phyloP scores from a whole-genome alignment of 116 monocot species.

The Iris pallida region DNA sequence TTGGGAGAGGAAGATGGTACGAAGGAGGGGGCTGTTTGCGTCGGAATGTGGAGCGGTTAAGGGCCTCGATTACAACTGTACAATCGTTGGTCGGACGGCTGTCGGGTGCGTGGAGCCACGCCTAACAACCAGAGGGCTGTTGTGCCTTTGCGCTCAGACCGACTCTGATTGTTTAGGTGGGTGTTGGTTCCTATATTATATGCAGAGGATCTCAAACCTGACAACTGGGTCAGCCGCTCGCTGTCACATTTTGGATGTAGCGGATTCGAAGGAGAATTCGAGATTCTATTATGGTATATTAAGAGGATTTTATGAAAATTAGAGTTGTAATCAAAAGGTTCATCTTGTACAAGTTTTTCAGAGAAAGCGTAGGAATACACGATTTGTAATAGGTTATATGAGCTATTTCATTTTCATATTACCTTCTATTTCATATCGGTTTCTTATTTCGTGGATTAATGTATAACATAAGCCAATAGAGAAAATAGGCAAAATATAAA shows the following conservation, averaged over 20 bases:
- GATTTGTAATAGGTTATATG: no score
- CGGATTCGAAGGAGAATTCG: not conserved
- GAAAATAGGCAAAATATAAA: no score
- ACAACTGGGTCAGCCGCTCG: not conserved
- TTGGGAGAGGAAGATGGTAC: not conserved
- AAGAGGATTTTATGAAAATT: not conserved
- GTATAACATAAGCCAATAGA: not conserved
- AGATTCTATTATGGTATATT: not conserved
- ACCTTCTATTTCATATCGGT: not conserved
- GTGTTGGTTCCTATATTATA: not conserved
- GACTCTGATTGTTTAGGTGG: not conserved
- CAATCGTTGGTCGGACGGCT: conserved; percentile 55
- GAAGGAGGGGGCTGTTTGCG: conserved; percentile 1
- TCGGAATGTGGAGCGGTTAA: conserved; percentile 14
- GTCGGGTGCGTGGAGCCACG: conserved; percentile 20
- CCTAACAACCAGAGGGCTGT: conserved; percentile 15
- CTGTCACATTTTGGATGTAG: not conserved
- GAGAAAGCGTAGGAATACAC: no score
- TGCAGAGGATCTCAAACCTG: not conserved
- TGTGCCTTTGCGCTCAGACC: not conserved
- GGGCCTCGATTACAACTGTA: conserved; percentile 35
- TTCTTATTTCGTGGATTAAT: not conserved
- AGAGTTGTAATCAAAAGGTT: no score
- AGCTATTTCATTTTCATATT: not conserved
- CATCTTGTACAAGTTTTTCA: no score